These are phyloP conservation scores for Schizochytrium sp. DNA, from an alignment of 108 stramenopile species.

Conservation along the genomic window DNA sequence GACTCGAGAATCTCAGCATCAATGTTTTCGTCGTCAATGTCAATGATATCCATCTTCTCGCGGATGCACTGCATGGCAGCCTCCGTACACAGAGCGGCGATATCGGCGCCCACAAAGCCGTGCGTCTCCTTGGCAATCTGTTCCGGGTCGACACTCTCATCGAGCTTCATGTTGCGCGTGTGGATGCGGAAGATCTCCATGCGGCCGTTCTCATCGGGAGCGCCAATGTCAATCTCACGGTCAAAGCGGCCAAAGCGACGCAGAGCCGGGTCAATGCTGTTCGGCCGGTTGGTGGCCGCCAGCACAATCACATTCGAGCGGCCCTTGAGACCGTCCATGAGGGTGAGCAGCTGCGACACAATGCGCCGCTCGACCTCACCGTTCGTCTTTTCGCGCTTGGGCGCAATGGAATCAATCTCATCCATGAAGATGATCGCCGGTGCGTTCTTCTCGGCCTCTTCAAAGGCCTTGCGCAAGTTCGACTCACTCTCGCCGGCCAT, in stretches of 20 bases:
- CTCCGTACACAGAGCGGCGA: constrained; percentile 98
- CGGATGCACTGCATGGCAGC: constrained; percentile 99
- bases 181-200: constrained; percentile 99
- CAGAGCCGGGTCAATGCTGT: constrained; percentile 86
- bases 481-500: constrained; percentile 98
- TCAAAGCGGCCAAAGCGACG: constrained; percentile 99
- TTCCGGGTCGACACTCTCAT: constrained; percentile 97
- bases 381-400: constrained; percentile 98
- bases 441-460: constrained; percentile 98
- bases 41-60: constrained; percentile 99
- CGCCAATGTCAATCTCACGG: constrained; percentile 98
- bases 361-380: constrained; percentile 99
- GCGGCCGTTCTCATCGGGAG: constrained; percentile 97
- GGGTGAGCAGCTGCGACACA: constrained; percentile 91
- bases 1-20: constrained; percentile 97
- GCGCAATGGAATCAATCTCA: constrained; percentile 99
- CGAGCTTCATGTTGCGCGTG: constrained; percentile 99
- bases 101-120: constrained; percentile 98
- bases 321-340: constrained; percentile 97
- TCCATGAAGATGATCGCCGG: constrained; percentile 99
- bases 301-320: constrained; percentile 92
- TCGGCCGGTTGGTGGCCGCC: constrained; percentile 94
- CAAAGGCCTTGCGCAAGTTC: constrained; percentile 94
- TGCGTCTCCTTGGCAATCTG: constrained; percentile 92
- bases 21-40: constrained; percentile 98